Base-by-base conservation (phyloP, 176 grass and related monocot species). In the Oryza australiensis region DNA sequence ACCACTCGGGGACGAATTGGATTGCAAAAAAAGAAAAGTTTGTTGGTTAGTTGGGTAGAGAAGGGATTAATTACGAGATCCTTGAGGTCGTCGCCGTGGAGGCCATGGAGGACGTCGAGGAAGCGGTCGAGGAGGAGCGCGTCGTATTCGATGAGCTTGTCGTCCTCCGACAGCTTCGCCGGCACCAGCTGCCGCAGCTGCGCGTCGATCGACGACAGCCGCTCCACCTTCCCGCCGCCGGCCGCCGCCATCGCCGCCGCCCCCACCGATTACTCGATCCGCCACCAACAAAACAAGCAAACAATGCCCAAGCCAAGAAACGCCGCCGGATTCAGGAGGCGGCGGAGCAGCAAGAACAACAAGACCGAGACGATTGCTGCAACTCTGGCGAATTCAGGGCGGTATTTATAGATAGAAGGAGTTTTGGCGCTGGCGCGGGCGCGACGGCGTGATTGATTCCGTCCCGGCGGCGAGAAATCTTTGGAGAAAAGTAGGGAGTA, bases 141-240 rank as follows among this genome's bases (percentile, higher is more conserved):
- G 29, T 92, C 90, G 69, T 92, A 92, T 71, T 92, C 90, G 37
- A 92, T 82, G 75, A 92, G 87, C 87, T 92, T 92, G 46, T 92
- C 90, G 41, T 92, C 90, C 69, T 89, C 90, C 33, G 87, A 92
- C 12, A 92, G 27, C 86, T 92, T 92, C 70, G 41, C 57, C 13
- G 90, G 86, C 64, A 85, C 90, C 64, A 92, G 75, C 79, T 84
- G 29, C 57, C 90, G 70, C 83, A 92, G 75, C 86, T 92, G 90
- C 64, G 90, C 90, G 66, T 92, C 90, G 75, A 92, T 92, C 65
- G 90, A 92, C 76, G 86, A 78, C 65, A 86, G 80, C 86, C 83
- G 84, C 87, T 92, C 90, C 70, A 92, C 71, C 69, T 82, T 86
- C 15, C 72, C 78, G n/a, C 62, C 49, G 49, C 13, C 60, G 51